A percentile compares a stretch with the other conserved stretches of the same genome.
phyloP scores from a whole-genome alignment of 2,329 filamentous ascomycete genomes.

The Rutstroemia sydowiana region DNA sequence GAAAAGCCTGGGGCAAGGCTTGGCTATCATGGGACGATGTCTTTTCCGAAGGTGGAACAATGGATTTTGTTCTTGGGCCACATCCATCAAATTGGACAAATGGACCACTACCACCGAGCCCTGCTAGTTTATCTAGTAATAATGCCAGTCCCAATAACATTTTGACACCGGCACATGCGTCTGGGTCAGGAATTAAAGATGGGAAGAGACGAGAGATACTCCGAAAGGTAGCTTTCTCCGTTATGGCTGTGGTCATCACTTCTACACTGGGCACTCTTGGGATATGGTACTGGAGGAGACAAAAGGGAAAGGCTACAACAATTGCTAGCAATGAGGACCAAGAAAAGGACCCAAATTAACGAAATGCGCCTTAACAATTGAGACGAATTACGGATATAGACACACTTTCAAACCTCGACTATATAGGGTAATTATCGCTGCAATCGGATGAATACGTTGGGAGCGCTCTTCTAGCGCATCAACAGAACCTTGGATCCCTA shows the following conservation, averaged over 20 bases:
- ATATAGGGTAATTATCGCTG: too few species aligned
- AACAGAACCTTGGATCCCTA: too few species aligned
- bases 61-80: constrained; percentile 57
- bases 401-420: too few species aligned
- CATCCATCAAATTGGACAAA: constrained; percentile 49
- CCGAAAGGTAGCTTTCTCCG: background rate
- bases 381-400: too few species aligned
- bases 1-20: constrained; percentile 50
- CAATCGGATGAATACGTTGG: too few species aligned
- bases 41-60: constrained; percentile 53
- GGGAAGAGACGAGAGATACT: background rate
- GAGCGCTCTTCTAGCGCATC: too few species aligned
- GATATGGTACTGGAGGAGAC: constrained; percentile 1
- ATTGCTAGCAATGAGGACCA: background rate
- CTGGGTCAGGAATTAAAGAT: too few species aligned
- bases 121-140: constrained; percentile 32
- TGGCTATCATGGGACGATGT: constrained; percentile 63
- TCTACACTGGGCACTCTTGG: background rate
- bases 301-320: background rate
- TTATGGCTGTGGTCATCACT: background rate
- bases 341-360: too few species aligned
- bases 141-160: constrained; percentile 2
- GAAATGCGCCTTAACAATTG: too few species aligned
- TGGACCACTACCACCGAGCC: constrained; percentile 54
- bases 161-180: constrained; percentile 2